Evolutionary conservation across 306 rosid species (phyloP).

Genomic region (Ormosia emarginata): DNA sequence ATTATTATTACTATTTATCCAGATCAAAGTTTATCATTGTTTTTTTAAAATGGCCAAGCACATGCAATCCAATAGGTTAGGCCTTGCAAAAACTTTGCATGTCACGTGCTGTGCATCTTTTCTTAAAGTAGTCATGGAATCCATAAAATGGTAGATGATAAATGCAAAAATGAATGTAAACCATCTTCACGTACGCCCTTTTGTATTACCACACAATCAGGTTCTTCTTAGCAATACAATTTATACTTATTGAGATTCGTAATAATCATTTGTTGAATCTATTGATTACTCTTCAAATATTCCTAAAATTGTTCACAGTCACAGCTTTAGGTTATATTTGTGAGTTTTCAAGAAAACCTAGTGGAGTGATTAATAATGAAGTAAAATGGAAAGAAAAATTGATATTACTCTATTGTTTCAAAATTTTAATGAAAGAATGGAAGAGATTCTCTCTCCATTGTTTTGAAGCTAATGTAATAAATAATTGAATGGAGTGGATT

Average conservation of each 20-base stretch:
- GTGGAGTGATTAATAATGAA: too few species aligned
- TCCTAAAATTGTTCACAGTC: too few species aligned
- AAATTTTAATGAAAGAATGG: too few species aligned
- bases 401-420: too few species aligned
- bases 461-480: too few species aligned
- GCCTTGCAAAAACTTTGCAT: neutral
- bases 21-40: neutral
- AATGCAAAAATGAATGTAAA: neutral
- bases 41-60: neutral
- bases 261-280: neutral
- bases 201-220: neutral
- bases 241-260: neutral
- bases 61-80: slow-evolving; percentile 13
- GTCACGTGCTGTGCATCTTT: slow-evolving; percentile 27
- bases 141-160: neutral
- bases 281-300: neutral
- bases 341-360: too few species aligned
- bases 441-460: too few species aligned
- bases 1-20: neutral
- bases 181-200: neutral
- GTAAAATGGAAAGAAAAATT: too few species aligned
- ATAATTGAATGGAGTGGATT: too few species aligned
- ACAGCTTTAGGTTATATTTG: too few species aligned
- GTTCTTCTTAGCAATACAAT: neutral
- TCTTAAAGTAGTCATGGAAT: neutral